phyloP scores from a whole-genome alignment of 139 green algal species.

The Trebouxia sp. region DNA sequence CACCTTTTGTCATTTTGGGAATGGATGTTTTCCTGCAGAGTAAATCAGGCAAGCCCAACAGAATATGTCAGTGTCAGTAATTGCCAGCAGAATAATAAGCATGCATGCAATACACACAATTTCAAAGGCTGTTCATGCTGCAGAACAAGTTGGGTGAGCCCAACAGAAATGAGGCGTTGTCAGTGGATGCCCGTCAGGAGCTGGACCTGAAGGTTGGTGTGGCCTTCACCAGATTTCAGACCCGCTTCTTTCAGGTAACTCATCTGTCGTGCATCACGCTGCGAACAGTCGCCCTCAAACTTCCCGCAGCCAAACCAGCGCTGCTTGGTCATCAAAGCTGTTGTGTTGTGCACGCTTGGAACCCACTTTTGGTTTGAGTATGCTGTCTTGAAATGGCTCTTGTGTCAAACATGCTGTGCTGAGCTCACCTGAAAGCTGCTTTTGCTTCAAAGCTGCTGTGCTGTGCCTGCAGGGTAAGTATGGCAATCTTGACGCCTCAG shows the following conservation, averaged over 20 bases:
- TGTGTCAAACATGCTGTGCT: too few relatives aligned
- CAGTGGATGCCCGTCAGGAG: constrained; percentile 87
- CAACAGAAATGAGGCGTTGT: constrained; percentile 77
- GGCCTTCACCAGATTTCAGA: constrained; percentile 88
- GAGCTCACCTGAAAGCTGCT: too few relatives aligned
- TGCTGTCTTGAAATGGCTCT: too few relatives aligned
- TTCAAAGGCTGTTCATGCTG: background rate
- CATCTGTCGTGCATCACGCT: background rate
- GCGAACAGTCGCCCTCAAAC: background rate
- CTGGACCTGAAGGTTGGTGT: constrained; percentile 83
- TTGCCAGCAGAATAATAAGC: too few relatives aligned
- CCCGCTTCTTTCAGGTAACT: constrained; percentile 73
- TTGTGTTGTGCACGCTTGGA: constrained; percentile 10
- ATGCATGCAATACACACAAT: too few relatives aligned
- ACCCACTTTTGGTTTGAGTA: too few relatives aligned
- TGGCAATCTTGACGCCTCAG: constrained; percentile 80
- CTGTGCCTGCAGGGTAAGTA: constrained; percentile 66
- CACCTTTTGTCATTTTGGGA: too few relatives aligned
- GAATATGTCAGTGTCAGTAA: background rate
- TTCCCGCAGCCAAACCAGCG: too few relatives aligned
- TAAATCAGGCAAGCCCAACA: too few relatives aligned
- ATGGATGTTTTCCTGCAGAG: too few relatives aligned
- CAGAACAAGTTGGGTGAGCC: constrained; percentile 70
- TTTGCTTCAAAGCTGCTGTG: too few relatives aligned
- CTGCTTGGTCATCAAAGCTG: too few relatives aligned